Base-by-base conservation (phyloP, 768 basidiomycete genomes). In the Mrakia frigida region DNA sequence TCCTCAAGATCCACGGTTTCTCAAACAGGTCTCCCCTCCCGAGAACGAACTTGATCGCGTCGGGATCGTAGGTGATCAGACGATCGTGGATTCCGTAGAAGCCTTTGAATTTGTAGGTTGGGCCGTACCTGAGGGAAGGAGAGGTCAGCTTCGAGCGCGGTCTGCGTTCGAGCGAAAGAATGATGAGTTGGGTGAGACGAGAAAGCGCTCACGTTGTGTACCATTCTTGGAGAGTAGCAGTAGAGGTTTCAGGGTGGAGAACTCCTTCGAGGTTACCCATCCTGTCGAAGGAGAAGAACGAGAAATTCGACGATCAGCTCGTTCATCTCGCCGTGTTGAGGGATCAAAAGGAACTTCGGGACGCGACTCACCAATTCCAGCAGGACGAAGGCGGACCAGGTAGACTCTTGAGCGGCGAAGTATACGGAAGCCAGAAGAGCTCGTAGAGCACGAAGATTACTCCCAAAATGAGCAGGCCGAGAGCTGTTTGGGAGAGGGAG, bases 61-160 rank as follows among this genome's bases (percentile, higher is more conserved):
- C 65, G 0, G 65, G 39, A 37, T 68, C 39, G 39, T 25, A 68
- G 65, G 39, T 41, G 21, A 43, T 18, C 1, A 68, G 65, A n/a
- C 65, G 65, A 41, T 68, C 65, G 65, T 68, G 65, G 65, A 68
- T 39, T 18, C 65, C 65, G 23, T 39, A 23, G 65, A 68, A 68
- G 21, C 65, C 65, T 23, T 68, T 68, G 65, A 68, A 39, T 9
- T 68, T 68, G 65, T 23, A 25, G 37, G 39, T 39, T 0, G 37
- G 65, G 18, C 65, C 65, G 39, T 43, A 43, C 23, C 65, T 68
- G 18, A 2, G 0, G 7, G 6, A 37, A 68, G 25, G 1, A 13
- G 2, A 41, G 65, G 21, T 39, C 39, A 68, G 65, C 61, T 68
- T 67, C 21, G 35, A 16, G 33, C 35, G 23, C 23, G 65, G n/a